These are phyloP conservation scores for Chalciporus pseudorubinellus DNA, from an alignment of 768 basidiomycete genomes.

Conservation along the genomic window DNA sequence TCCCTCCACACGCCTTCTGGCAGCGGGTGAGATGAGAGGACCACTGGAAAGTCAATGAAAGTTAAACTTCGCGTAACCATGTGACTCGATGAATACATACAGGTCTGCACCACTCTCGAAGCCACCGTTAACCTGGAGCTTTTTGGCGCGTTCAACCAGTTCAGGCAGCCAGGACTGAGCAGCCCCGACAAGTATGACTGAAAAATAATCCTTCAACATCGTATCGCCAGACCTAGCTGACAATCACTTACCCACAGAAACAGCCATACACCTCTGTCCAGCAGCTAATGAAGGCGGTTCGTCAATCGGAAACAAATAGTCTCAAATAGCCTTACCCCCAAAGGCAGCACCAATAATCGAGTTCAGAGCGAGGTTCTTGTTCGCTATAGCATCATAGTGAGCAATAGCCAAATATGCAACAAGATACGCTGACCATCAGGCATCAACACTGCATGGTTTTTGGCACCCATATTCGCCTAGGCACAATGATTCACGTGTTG, in stretches of 20 bases:
- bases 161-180: slow-evolving; percentile 82
- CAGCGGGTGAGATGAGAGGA: slow-evolving; percentile 77
- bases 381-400: slow-evolving; percentile 53
- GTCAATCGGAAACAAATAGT: slow-evolving; percentile 21
- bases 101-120: slow-evolving; percentile 87
- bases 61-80: neutral
- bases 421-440: slow-evolving; percentile 67
- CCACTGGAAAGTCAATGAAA: slow-evolving; percentile 43
- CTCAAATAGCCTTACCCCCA: slow-evolving; percentile 52
- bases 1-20: slow-evolving; percentile 72
- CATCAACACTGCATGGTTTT: slow-evolving; percentile 93
- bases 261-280: slow-evolving; percentile 96
- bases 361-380: slow-evolving; percentile 88
- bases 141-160: slow-evolving; percentile 75
- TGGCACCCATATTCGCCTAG: slow-evolving; percentile 86
- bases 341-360: slow-evolving; percentile 93
- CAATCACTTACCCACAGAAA: slow-evolving; percentile 72
- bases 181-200: slow-evolving; percentile 81
- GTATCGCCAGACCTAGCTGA: neutral
- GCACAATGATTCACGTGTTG: slow-evolving; percentile 1
- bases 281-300: slow-evolving; percentile 56
- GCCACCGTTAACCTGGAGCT: slow-evolving; percentile 82
- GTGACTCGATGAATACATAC: slow-evolving; percentile 36
- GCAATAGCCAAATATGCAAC: neutral
- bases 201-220: neutral